phyloP scores from a whole-genome alignment of 1,139 yeast genomes.

The Yamadazyma songkhlaensis region DNA sequence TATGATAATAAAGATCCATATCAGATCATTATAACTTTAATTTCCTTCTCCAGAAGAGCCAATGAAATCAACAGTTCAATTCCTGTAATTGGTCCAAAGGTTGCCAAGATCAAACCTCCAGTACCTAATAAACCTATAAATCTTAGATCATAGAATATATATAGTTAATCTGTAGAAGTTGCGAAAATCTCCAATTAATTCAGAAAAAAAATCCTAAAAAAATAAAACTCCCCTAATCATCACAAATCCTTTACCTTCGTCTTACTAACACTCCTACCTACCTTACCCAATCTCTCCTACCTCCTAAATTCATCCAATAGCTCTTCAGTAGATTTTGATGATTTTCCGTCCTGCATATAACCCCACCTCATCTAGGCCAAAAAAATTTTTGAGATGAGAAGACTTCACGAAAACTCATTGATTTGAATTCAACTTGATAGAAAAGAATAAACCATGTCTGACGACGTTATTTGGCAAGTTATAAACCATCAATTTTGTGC shows the following conservation, averaged over 20 bases:
- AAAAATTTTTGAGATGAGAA: constrained; percentile 8
- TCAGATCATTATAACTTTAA: constrained; percentile 69
- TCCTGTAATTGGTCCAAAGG: constrained; percentile 36
- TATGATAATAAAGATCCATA: constrained; percentile 75
- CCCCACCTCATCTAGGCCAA: constrained; percentile 4
- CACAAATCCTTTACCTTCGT: no score
- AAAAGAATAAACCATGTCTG: constrained; percentile 36
- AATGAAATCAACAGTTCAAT: constrained; percentile 32
- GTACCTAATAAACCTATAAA: constrained; percentile 36
- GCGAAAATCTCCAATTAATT: neutral
- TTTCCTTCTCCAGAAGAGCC: constrained; percentile 63
- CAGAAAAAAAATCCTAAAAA: no score
- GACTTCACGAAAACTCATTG: neutral
- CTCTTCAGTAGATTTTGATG: neutral
- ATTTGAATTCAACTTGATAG: neutral
- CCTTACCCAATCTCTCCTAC: no score
- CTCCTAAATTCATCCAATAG: neutral
- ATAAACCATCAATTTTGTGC: constrained; percentile 89
- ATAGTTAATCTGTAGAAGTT: neutral
- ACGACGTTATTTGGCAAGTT: constrained; percentile 84
- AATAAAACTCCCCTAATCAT: no score
- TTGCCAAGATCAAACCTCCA: constrained; percentile 31
- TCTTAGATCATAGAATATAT: constrained; percentile 1
- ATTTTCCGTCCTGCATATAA: constrained; percentile 4
- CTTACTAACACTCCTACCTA: no score